Conservation (phyloP, 331 rosid species). For the Arachis monticola region DNA sequence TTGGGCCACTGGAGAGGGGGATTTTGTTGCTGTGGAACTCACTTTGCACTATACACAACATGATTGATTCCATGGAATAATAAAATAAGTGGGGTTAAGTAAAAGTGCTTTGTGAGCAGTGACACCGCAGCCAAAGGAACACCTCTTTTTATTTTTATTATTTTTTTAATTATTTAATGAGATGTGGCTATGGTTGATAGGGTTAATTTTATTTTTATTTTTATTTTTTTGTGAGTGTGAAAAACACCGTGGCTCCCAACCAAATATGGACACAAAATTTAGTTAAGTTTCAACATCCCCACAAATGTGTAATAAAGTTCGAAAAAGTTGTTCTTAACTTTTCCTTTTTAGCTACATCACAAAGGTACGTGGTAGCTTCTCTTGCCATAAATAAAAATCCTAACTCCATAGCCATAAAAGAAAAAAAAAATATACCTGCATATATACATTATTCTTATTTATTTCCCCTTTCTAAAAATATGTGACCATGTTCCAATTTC, state of each 20-base stretch:
- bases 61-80: slow-evolving; percentile 30
- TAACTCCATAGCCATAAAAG: slow-evolving; percentile 28
- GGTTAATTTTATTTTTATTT: background rate
- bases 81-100: slow-evolving; percentile 40
- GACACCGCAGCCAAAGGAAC: slow-evolving; percentile 44
- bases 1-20: slow-evolving; percentile 4
- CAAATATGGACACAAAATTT: slow-evolving; percentile 46
- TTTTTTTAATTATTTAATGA: no score
- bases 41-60: slow-evolving; percentile 11
- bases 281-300: slow-evolving; percentile 22
- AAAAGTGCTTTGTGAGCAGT: slow-evolving; percentile 38
- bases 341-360: slow-evolving; percentile 26
- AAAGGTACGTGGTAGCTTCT: slow-evolving; percentile 49
- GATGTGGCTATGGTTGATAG: slow-evolving; percentile 37
- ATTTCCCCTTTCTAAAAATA: slow-evolving; percentile 6
- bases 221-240: slow-evolving; percentile 4
- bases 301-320: slow-evolving; percentile 39
- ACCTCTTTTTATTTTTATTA: background rate
- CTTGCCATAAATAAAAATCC: slow-evolving; percentile 40
- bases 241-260: slow-evolving; percentile 41
- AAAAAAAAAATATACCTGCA: background rate
- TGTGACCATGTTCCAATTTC: slow-evolving; percentile 39
- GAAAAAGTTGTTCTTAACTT: slow-evolving; percentile 47
- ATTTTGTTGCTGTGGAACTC: background rate
- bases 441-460: background rate